These are phyloP conservation scores for Trichopus zeylanicus DNA, from an alignment of 116 monocot genomes.

Conservation along the genomic window DNA sequence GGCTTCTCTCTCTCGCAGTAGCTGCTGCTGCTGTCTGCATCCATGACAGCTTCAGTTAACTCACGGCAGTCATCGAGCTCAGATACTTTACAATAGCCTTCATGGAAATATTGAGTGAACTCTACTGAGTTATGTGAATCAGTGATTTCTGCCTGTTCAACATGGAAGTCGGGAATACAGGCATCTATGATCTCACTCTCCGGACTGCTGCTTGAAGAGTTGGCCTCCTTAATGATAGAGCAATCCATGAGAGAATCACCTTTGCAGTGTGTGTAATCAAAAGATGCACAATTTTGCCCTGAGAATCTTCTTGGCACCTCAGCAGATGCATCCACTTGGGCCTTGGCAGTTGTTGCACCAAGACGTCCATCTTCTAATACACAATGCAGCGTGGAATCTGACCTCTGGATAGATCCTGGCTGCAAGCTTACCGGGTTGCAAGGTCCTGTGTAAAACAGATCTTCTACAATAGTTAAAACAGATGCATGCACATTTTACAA, in stretches of 20 bases:
- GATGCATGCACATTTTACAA: not conserved
- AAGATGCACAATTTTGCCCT: constrained; percentile 5
- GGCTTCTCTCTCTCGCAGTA: constrained; percentile 70
- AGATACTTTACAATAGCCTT: constrained; percentile 74
- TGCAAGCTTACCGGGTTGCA: not conserved
- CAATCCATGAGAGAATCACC: constrained; percentile 15
- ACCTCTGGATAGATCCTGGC: not conserved
- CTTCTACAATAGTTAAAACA: not conserved
- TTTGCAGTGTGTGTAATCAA: constrained; percentile 8
- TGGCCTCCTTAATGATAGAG: constrained; percentile 9
- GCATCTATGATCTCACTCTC: constrained; percentile 21
- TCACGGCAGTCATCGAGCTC: constrained; percentile 60
- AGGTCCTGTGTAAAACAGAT: not conserved
- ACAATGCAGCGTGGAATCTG: not conserved
- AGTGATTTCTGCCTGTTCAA: constrained; percentile 16
- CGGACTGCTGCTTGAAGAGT: constrained; percentile 7
- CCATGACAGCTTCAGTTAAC: constrained; percentile 65
- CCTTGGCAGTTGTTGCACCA: not conserved
- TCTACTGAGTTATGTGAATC: constrained; percentile 36
- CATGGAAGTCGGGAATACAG: constrained; percentile 8
- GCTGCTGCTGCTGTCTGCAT: constrained; percentile 75
- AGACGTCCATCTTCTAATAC: constrained; percentile 16
- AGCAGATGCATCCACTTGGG: constrained; percentile 4
- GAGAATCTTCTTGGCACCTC: constrained; percentile 8
- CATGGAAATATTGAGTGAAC: constrained; percentile 54